phyloP scores from a whole-genome alignment of 2,329 filamentous ascomycete species.

The Pleomassaria siparia region DNA sequence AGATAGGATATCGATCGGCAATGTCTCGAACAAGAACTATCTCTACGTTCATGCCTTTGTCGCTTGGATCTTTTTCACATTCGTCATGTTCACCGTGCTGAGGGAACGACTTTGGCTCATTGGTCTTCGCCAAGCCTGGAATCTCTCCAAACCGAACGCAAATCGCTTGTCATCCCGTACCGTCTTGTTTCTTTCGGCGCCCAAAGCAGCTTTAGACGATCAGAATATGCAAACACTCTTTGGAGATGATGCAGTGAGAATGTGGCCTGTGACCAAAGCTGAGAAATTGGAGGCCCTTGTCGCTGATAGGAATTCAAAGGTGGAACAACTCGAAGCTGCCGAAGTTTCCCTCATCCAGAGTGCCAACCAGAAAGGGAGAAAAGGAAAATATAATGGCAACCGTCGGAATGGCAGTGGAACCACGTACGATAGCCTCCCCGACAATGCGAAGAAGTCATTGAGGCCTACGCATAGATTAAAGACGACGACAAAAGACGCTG shows the following conservation, averaged over 20 bases:
- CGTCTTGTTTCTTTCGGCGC: constrained; percentile 85
- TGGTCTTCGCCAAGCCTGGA: constrained; percentile 89
- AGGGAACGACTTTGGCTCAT: constrained; percentile 90
- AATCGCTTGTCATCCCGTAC: constrained; percentile 87
- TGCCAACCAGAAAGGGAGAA: constrained; percentile 74
- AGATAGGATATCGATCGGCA: constrained; percentile 76
- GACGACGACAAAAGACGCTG: constrained; percentile 59
- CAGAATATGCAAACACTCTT: constrained; percentile 78
- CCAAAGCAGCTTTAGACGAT: constrained; percentile 74
- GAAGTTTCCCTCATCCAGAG: constrained; percentile 83
- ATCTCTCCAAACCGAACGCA: constrained; percentile 80
- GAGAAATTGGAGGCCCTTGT: constrained; percentile 79
- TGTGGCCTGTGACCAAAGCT: constrained; percentile 82
- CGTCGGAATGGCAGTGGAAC: constrained; percentile 45
- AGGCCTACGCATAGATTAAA: constrained; percentile 40
- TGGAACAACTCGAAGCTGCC: constrained; percentile 79
- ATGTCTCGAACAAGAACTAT: constrained; percentile 65
- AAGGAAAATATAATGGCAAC: constrained; percentile 56
- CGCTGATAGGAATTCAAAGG: constrained; percentile 75
- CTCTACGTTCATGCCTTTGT: constrained; percentile 79
- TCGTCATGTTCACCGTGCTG: constrained; percentile 85
- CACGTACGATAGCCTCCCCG: constrained; percentile 51
- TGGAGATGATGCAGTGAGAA: constrained; percentile 73
- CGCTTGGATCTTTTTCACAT: constrained; percentile 80
- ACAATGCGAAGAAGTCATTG: constrained; percentile 65